phyloP scores from a whole-genome alignment of 371 early-diverging fungal species.

The Mucor indicus region DNA sequence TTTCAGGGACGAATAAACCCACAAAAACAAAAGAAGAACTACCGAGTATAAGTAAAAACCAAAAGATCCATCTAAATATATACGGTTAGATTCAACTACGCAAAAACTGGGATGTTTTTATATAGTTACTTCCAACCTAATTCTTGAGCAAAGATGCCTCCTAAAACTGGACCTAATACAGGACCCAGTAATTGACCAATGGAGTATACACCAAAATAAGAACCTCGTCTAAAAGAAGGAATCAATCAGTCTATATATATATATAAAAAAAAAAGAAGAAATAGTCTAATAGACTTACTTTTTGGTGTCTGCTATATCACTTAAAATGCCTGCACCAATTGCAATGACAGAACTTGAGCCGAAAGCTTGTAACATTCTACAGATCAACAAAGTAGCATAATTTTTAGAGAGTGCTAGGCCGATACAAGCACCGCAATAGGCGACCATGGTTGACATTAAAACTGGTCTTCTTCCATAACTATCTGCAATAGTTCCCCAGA shows the following conservation, averaged over 20 bases:
- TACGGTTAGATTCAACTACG: background rate
- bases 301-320: constrained; percentile 12
- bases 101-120: background rate
- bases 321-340: constrained; percentile 26
- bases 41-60: constrained; percentile 26
- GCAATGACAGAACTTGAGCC: constrained; percentile 64
- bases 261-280: background rate
- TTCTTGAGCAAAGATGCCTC: constrained; percentile 7
- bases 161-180: constrained; percentile 14
- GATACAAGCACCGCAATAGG: constrained; percentile 56
- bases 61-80: constrained; percentile 30
- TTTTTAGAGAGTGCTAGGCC: constrained; percentile 52
- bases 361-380: constrained; percentile 60
- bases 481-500: constrained; percentile 70
- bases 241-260: background rate
- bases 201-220: constrained; percentile 54
- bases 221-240: constrained; percentile 38
- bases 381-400: constrained; percentile 45
- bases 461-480: constrained; percentile 58
- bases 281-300: background rate
- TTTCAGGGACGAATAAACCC: constrained; percentile 30
- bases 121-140: constrained; percentile 14
- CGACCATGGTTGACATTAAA: constrained; percentile 51
- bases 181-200: constrained; percentile 52
- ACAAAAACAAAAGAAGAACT: constrained; percentile 11